Percentiles rank a stretch among this genome's conserved stretches.
Evolutionary conservation across 2,329 filamentous ascomycete species (phyloP).

Genomic region (Diatrype stigma): DNA sequence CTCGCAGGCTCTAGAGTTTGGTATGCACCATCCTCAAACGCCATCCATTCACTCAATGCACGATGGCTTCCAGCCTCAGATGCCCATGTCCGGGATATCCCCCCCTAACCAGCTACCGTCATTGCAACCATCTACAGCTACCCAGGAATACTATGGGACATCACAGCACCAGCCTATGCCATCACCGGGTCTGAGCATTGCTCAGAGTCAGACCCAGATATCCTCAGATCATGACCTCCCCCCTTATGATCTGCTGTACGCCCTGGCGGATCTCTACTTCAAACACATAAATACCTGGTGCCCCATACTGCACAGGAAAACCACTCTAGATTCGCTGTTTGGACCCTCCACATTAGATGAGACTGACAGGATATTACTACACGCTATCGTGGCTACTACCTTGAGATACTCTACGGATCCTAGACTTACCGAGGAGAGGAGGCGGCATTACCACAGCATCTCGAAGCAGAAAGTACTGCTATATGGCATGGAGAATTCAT

Average conservation of each 20-base stretch:
- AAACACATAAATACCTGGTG: constrained; percentile 82
- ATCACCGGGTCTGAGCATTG: constrained; percentile 54
- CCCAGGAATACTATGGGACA: constrained; percentile 47
- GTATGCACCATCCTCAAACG: constrained; percentile 38
- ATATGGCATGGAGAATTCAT: constrained; percentile 85
- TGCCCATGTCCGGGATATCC: constrained; percentile 36
- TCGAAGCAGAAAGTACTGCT: constrained; percentile 84
- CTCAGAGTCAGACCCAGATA: constrained; percentile 41
- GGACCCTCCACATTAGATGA: constrained; percentile 73
- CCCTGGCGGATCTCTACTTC: constrained; percentile 71
- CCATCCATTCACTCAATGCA: constrained; percentile 39
- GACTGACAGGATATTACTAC: constrained; percentile 75
- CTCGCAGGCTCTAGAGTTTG: constrained; percentile 47
- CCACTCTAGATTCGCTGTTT: constrained; percentile 78
- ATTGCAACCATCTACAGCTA: constrained; percentile 36
- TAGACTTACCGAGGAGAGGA: constrained; percentile 67
- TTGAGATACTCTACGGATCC: constrained; percentile 77
- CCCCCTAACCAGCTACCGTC: constrained; percentile 30
- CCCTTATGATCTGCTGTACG: constrained; percentile 70
- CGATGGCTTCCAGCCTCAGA: constrained; percentile 46
- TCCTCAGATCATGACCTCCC: constrained; percentile 64
- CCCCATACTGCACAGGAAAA: constrained; percentile 81
- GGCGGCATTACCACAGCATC: constrained; percentile 70
- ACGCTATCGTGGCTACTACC: constrained; percentile 85
- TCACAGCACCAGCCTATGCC: constrained; percentile 44